Evolutionary conservation across 768 basidiomycete genomes (phyloP), one percentile per base, ranked within the genome.

Genomic region (Tylopilus plumbeoviolaceoides): DNA sequence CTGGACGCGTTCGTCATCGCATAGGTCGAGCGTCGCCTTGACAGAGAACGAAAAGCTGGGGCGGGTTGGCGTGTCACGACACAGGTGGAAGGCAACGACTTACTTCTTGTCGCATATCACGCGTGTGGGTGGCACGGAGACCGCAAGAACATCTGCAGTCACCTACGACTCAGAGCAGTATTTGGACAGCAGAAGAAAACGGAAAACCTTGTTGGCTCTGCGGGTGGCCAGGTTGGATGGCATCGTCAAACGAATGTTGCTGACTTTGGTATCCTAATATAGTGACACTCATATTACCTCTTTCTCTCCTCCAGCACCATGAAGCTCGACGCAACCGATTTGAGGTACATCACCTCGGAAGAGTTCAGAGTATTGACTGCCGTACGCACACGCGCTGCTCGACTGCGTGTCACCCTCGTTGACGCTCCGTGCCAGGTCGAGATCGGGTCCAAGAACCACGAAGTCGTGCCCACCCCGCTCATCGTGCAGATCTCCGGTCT

Each of bases 371-470:
- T 97, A n/a, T 75, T 99, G 23, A 91, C 91, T n/a, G 91, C 95
- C 46, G 95, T 95, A 63, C 47, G 63, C 2, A 46, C 30, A 27
- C 46, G 18, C 47, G 25, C 40, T 10, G 7, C 27, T 47, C 14
- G 25, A 45, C 41, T 55, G 21, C 35, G 43, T 56, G 47, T 44
- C 40, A 3, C 56, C 17, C 21, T 28, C 39, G 48, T 62, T 31
- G 6, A 39, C 44, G 25, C 31, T n/a, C 15, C 50, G 23, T 15
- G 15, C 10, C 42, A 98, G 95, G 91, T 91, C 33, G 97, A 99
- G 74, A 92, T 95, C 79, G 97, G 95, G 18, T 94, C 91, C 5
- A 97, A 97, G 75, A 98, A 98, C 67, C 97, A 99, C 64, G 90
- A 98, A 70, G 80, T 97, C 35, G 95, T 99, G 14, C 97, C 97